Evolutionary conservation across 2,329 filamentous ascomycete genomes (phyloP), one percentile per base, ranked within the genome.

Genomic region (Lanzia echinophila): DNA sequence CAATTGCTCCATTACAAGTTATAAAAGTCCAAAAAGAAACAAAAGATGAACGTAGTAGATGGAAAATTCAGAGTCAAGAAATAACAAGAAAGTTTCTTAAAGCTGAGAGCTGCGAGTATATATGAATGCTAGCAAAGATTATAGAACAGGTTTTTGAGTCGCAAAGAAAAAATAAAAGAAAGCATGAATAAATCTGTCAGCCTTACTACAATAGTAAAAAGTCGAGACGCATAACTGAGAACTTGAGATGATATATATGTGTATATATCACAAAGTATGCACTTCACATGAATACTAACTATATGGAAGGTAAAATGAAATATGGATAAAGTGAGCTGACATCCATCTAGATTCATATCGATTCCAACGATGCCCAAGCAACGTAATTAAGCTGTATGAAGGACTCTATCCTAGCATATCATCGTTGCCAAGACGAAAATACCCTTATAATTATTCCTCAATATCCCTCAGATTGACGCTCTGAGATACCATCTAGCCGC

Each of bases 351-450:
- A 47, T 44, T 33, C 43, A 42, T 34, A 31, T 22, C 24, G 31
- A 11, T 47, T 33, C 32, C 43, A 47, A 41, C 43, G 43, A 53
- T 47, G 50, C 34, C 43, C 43, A 41, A 53, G 50, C 13, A 22
- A 47, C 32, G 38, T 6, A 31, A 11, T 20, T 44, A 15, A n/a
- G 3, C 22, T 44, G 19, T 44, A 4, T 24, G 24, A 22, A 20
- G 15, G 41, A 11, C 22, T 15, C 12, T 19, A 47, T 45, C 41
- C 49, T 28, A 36, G 49, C 41, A 20, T 46, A 46, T 28, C 6
- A 19, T 17, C 33, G 19, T 28, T 39, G 50, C 50, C 50, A 53
- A 53, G 50, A 47, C 50, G 50, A 47, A 32, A 47, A 53, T 28
- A 28, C 24, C 24, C 24, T 28, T 28, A 28, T 28, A 28, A 4